Evolutionary conservation across 2,329 filamentous ascomycete species (phyloP), one percentile per base, ranked within the genome.

Genomic region (Fusarium nygamai): DNA sequence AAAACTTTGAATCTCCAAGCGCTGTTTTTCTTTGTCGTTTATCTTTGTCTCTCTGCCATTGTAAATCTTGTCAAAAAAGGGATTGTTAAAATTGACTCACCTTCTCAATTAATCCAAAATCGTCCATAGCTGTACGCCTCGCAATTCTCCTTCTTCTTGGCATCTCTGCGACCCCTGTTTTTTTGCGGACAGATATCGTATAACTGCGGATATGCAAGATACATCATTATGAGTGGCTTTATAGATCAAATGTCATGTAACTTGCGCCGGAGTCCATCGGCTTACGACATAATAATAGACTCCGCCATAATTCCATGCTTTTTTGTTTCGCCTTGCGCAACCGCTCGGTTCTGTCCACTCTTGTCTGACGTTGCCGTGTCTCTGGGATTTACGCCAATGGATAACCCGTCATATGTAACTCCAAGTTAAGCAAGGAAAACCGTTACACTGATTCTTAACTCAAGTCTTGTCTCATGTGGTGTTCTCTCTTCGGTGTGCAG

Each of bases 1-100:
- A 71, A 71, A 71, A 71, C 68, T 66, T 57, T 69, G 65, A 69
- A 64, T 27, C 31, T 56, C 24, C 47, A 47, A 54, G 66, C 46
- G 39, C 46, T 24, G 44, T 41, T 20, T 13, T 27, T 43, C 27
- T 22, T 13, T 31, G 19, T 19, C 14, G 24, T 29, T 24, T 20
- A 19, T 46, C 44, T 46, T 48, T 48, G 46, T 48, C 12, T 38
- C 6, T 46, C 31, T 34, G 29, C 19, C 22, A 31, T 48, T 22
- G 58, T 51, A n/a, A 38, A 34, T 53, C 33, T 27, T 13, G 13
- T 24, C 13, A 36, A 17, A 16, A 13, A 24, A 34, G 16, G 12
- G 31, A 16, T 54, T 38, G 34, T 39, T 20, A 6, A 39, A 56
- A 29, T 29, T 41, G 2, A n/a, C 20, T 2, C 24, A 56, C 5